Conservation (phyloP, 2,329 filamentous ascomycete genomes). For the Nigrograna mackinnonii region DNA sequence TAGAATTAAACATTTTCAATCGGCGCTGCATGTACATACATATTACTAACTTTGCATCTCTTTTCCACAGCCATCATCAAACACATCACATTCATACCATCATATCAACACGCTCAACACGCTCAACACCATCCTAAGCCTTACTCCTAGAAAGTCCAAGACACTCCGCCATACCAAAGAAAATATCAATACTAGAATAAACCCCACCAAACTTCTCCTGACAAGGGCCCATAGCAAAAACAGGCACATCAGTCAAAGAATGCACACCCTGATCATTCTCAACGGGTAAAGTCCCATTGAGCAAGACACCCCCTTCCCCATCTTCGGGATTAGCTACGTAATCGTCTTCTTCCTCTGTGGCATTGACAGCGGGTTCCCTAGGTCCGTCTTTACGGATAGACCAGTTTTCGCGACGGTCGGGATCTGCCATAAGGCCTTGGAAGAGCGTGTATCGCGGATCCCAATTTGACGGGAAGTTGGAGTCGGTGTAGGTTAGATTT, state of each 20-base stretch:
- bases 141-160: conserved; percentile 52
- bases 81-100: neutral
- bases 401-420: conserved; percentile 79
- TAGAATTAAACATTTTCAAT: neutral
- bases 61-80: neutral
- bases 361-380: conserved; percentile 61
- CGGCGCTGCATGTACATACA: neutral
- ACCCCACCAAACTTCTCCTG: conserved; percentile 74
- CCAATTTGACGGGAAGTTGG: conserved; percentile 83
- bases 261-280: conserved; percentile 60
- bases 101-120: no score
- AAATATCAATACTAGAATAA: conserved; percentile 72
- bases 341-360: conserved; percentile 57
- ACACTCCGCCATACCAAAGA: conserved; percentile 73
- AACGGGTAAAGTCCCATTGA: conserved; percentile 75
- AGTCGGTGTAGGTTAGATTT: conserved; percentile 67
- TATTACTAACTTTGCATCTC: neutral
- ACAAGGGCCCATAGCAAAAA: conserved; percentile 79
- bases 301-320: conserved; percentile 65
- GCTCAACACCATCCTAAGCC: neutral
- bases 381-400: conserved; percentile 69
- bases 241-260: conserved; percentile 47
- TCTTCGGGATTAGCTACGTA: conserved; percentile 73
- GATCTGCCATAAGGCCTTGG: conserved; percentile 70
- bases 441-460: conserved; percentile 82